Evolutionary conservation across 805 yeast genomes (phyloP), one percentile per base, ranked within the genome.

Genomic region (Yarrowia porcina): DNA sequence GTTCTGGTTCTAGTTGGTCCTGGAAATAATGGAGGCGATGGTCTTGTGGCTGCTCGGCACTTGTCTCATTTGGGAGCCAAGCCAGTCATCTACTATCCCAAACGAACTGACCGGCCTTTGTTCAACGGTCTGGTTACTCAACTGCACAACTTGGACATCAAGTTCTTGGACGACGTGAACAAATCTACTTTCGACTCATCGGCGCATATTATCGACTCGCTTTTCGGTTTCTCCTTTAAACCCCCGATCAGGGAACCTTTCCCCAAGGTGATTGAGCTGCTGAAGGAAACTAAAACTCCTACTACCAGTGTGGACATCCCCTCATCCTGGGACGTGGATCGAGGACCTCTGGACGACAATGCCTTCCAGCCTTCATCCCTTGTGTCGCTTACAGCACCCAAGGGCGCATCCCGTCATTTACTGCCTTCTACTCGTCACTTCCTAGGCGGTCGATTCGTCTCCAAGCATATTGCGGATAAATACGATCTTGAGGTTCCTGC

Each of bases 21-120:
- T 0, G 99, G 99, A 1, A 94, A 94, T 71, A 94, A 94, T 71
- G 93, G 80, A 64, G 99, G 98, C 1, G 99, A 94, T 75, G 99
- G 98, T 0, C 76, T 94, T 13, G 99, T 94, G 1, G 96, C 97
- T 28, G 96, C 97, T 1, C 80, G 99, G 44, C 99, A 94, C 72
- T 77, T 94, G 66, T 83, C 83, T 67, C 75, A 91, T 12, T 84
- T 94, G 79, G 94, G 94, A 1, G 90, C 85, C 72, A 75, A 77
- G 5, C 97, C 97, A 1, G 76, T 82, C 4, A 80, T 93, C 0
- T 91, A 81, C 73, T 92, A 91, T 70, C 97, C 98, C 2, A 89
- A 86, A 69, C 47, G 61, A 28, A 79, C 83, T 45, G 80, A 79
- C 66, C 83, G 80, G 52, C 77, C 65, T n/a, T 83, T 90, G 30